Conservation (phyloP, 2,329 filamentous ascomycete genomes). For the Aspergillus novofumigatus region DNA sequence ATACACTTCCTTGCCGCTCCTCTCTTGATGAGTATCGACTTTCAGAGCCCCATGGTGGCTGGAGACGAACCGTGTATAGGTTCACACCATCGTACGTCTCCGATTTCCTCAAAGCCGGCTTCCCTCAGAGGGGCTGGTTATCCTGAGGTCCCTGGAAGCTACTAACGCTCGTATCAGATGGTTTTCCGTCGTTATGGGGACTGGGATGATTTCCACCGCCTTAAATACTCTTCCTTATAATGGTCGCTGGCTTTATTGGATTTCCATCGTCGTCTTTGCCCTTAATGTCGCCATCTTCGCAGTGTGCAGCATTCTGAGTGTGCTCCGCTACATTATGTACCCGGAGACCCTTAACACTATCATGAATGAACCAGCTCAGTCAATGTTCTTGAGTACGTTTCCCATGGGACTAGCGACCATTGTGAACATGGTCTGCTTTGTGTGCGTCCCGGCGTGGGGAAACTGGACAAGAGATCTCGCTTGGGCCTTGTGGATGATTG, state of each 20-base stretch:
- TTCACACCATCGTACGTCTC: constrained; percentile 22
- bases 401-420: constrained; percentile 65
- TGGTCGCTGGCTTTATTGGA: constrained; percentile 24
- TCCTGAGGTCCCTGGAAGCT: background rate
- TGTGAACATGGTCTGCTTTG: constrained; percentile 58
- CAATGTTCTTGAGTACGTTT: constrained; percentile 62
- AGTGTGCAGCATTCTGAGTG: constrained; percentile 43
- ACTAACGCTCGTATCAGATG: constrained; percentile 14
- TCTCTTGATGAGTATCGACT: background rate
- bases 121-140: background rate
- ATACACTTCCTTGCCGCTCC: background rate
- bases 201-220: constrained; percentile 25
- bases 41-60: constrained; percentile 13
- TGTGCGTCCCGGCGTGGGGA: constrained; percentile 57
- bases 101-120: background rate
- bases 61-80: constrained; percentile 18
- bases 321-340: constrained; percentile 59
- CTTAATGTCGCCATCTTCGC: constrained; percentile 26
- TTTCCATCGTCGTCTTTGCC: constrained; percentile 19
- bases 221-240: constrained; percentile 24
- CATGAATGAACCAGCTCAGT: constrained; percentile 61
- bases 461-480: constrained; percentile 49
- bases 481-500: constrained; percentile 56
- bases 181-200: constrained; percentile 27
- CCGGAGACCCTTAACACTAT: constrained; percentile 61